Evolutionary conservation across 2,329 filamentous ascomycete genomes (phyloP).

Genomic region (Exophiala spinifera): DNA sequence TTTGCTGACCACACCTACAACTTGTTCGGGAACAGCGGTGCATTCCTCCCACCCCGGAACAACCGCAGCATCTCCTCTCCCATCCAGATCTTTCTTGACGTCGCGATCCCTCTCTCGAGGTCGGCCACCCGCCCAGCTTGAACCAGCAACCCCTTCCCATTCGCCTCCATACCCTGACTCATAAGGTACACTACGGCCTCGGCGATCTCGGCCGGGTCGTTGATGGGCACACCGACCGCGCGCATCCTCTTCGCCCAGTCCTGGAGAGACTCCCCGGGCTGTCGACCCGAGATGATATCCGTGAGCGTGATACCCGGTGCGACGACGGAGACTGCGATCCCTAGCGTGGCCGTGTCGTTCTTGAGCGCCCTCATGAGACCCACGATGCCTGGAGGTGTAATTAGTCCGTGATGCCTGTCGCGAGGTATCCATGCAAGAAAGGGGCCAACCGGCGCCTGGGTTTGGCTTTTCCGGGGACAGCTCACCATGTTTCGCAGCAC

Average conservation of each 20-base stretch:
- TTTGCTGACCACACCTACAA: no score
- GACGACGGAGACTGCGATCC: conserved; percentile 47
- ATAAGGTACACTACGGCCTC: conserved; percentile 46
- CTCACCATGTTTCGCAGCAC: conserved; percentile 49
- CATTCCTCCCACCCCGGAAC: conserved; percentile 45
- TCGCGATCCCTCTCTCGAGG: conserved; percentile 47
- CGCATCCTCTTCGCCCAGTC: conserved; percentile 46
- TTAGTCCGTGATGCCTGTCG: no score
- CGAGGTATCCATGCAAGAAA: no score
- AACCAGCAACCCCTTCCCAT: conserved; percentile 47
- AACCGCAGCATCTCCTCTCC: conserved; percentile 50
- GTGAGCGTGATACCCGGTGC: conserved; percentile 51
- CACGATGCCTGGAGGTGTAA: conserved; percentile 38
- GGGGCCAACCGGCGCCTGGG: no score
- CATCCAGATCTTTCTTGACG: conserved; percentile 47
- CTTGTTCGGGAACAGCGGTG: conserved; percentile 31
- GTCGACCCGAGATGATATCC: conserved; percentile 40
- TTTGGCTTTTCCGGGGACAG: no score
- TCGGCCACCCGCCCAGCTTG: conserved; percentile 45
- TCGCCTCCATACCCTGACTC: conserved; percentile 42
- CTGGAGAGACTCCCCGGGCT: conserved; percentile 35
- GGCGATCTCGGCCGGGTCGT: conserved; percentile 45
- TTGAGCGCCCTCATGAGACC: conserved; percentile 52
- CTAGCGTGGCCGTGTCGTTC: conserved; percentile 46
- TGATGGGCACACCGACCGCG: conserved; percentile 46